Base-by-base conservation (phyloP, 129 eudicot genomes). In the Dittrichia graveolens region DNA sequence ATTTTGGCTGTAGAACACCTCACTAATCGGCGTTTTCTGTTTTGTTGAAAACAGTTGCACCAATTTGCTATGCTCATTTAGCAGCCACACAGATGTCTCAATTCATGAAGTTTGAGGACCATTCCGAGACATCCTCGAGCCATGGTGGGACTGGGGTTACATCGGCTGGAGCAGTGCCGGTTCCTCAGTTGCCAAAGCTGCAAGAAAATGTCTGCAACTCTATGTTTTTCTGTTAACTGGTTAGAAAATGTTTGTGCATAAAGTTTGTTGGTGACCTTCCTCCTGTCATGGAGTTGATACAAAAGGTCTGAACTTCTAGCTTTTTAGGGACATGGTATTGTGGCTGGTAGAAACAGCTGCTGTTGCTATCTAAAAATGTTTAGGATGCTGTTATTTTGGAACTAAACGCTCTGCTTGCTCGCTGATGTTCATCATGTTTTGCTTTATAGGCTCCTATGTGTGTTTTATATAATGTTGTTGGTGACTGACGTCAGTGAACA, bases 81-180 rank as follows among this genome's bases (percentile, higher is more conserved):
- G 95, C 97, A 35, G 95, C 95, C 2, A 76, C 90, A 11, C 97
- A 88, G 77, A 55, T 85, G 82, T 81, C 91, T 7, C 91, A 91
- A 56, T 85, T 85, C 63, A 77, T 88, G 83, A 91, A 88, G 83
- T 91, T 83, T 41, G 97, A 91, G 16, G 95, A 88, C 7, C 55
- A 44, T 3, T 86, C 88, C 0, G 97, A 91, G 73, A 84, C 91
- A 0, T 83, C 96, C 0, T 90, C 94, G 1, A 81, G 91, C 78
- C 96, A 83, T 45, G 90, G 86, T 38, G 88, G 89, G 3, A 78
- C 82, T 3, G 82, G 82, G 14, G 62, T 82, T 7, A 81, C 88
- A 5, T 80, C 87, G 5, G 89, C 84, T 52, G 95, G 86, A 31
- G 75, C 75, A 18, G 83, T 80, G 37, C 84, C 83, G 1, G 86